A percentile compares a stretch with the other conserved stretches of the same genome.
Conservation (phyloP, 352 stramenopile genomes). For the Phytopythium boreale region DNA sequence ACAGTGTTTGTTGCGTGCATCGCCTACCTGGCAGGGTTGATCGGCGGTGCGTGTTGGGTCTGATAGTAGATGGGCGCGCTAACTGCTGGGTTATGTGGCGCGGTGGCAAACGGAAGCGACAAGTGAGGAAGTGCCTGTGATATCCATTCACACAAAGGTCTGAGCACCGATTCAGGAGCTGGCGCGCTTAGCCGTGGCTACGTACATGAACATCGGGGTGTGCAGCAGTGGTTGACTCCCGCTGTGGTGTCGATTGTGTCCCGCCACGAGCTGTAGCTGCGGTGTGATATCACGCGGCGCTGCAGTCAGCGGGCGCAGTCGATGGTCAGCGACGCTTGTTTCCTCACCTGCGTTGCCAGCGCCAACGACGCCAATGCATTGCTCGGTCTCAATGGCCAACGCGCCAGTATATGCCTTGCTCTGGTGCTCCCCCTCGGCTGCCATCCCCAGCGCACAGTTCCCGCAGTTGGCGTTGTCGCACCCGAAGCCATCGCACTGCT, state of each 20-base stretch:
- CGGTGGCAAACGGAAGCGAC: background rate
- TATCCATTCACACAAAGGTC: background rate
- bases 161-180: no score
- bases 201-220: background rate
- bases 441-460: background rate
- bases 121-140: background rate
- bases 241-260: no score
- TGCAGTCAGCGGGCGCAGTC: no score
- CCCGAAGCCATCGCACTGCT: background rate
- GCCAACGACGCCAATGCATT: background rate
- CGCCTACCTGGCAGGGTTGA: background rate
- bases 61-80: background rate
- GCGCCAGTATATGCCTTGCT: background rate
- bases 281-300: no score
- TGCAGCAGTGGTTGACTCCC: background rate
- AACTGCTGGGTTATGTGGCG: background rate
- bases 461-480: background rate
- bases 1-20: background rate
- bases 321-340: background rate
- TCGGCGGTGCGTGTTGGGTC: background rate
- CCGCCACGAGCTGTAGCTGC: no score
- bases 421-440: background rate
- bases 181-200: background rate
- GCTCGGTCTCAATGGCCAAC: background rate
- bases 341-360: background rate